Conservation (phyloP, 805 yeast genomes). For the Vanderwaltozyma yarrowii region DNA sequence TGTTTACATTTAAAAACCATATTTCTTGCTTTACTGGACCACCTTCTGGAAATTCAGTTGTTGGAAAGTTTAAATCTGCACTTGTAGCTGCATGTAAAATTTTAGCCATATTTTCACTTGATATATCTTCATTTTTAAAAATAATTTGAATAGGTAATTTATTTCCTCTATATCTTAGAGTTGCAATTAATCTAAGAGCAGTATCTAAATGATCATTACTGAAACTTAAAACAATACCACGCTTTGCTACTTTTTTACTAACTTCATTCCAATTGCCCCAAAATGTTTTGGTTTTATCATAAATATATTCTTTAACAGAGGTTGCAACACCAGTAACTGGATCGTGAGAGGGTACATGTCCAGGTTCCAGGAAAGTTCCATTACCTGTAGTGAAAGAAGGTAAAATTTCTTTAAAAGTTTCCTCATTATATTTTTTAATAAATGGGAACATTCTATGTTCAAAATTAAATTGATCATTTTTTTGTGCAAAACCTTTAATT, state of each 20-base stretch:
- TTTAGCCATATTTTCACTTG: conserved; percentile 19
- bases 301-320: conserved; percentile 1
- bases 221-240: conserved; percentile 16
- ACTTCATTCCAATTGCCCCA: conserved; percentile 13
- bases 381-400: conserved; percentile 9
- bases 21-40: conserved; percentile 24
- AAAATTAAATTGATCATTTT: conserved; percentile 14
- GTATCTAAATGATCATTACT: conserved; percentile 24
- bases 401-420: conserved; percentile 8
- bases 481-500: too few relatives aligned
- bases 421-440: conserved; percentile 6
- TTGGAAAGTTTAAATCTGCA: conserved; percentile 1
- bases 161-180: conserved; percentile 31
- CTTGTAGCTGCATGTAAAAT: conserved; percentile 28
- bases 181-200: conserved; percentile 31
- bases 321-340: neutral
- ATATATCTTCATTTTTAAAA: conserved; percentile 31
- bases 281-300: conserved; percentile 8
- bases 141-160: conserved; percentile 34
- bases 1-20: conserved; percentile 32
- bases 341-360: conserved; percentile 6
- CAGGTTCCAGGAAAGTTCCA: conserved; percentile 5
- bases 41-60: neutral
- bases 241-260: conserved; percentile 7
- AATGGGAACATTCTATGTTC: conserved; percentile 19